phyloP scores from a whole-genome alignment of 1,284 basidiomycete species.

The Singerocomus inundabilis region DNA sequence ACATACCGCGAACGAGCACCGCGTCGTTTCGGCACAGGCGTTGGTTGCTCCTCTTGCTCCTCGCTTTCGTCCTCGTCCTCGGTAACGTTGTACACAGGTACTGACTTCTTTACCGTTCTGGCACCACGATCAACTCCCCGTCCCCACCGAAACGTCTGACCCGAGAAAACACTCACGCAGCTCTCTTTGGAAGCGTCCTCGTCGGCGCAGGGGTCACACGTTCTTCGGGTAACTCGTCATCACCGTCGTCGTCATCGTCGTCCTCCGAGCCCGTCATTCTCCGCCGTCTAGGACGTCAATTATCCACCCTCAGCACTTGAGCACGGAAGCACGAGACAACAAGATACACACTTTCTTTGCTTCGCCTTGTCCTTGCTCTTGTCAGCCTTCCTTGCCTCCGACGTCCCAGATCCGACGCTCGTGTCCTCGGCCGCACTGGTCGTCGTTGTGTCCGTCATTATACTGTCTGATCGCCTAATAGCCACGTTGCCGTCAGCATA shows the following conservation, averaged over 20 bases:
- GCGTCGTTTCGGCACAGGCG: slow-evolving; percentile 17
- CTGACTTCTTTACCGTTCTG: slow-evolving; percentile 39
- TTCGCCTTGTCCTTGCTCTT: slow-evolving; percentile 32
- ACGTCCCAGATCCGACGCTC: slow-evolving; percentile 27
- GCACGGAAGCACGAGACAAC: not conserved
- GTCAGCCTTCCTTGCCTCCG: slow-evolving; percentile 22
- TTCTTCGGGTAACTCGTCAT: slow-evolving; percentile 23
- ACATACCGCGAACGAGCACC: slow-evolving; percentile 9
- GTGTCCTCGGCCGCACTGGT: slow-evolving; percentile 29
- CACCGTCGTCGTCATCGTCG: slow-evolving; percentile 34
- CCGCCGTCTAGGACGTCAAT: slow-evolving; percentile 35
- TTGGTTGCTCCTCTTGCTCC: slow-evolving; percentile 36
- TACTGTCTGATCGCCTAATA: slow-evolving; percentile 47
- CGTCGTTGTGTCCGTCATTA: slow-evolving; percentile 39
- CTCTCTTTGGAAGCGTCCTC: slow-evolving; percentile 43
- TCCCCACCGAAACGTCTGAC: no score
- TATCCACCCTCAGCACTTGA: not conserved
- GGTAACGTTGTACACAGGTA: slow-evolving; percentile 22
- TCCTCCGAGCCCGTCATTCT: slow-evolving; percentile 49
- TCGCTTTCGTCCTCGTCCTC: slow-evolving; percentile 43
- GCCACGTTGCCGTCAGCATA: not conserved
- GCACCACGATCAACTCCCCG: not conserved
- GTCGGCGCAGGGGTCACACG: slow-evolving; percentile 37
- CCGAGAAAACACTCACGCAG: slow-evolving; percentile 43
- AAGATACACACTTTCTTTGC: slow-evolving; percentile 37